Base-by-base conservation (phyloP, 768 basidiomycete genomes). In the Lyophyllum atratum region DNA sequence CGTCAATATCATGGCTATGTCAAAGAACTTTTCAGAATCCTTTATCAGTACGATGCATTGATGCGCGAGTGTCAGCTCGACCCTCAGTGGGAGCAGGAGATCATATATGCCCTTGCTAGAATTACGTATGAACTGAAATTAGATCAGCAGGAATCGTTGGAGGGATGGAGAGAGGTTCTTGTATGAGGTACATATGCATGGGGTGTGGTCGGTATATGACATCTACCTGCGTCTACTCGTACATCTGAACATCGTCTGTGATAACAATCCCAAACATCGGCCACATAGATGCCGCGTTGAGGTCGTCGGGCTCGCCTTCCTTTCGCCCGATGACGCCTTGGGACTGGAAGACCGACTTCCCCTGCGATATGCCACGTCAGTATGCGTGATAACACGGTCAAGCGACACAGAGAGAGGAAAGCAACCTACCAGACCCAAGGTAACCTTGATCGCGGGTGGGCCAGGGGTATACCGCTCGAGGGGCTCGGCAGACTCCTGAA, bases 381-480 rank as follows among this genome's bases (percentile, higher is more conserved):
- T n/a, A n/a, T n/a, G n/a, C n/a, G n/a, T n/a, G n/a, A n/a, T n/a
- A n/a, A n/a, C n/a, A n/a, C n/a, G n/a, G n/a, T n/a, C n/a, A n/a
- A n/a, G n/a, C n/a, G n/a, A 69, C 0, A 8, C 7, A 50, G 3
- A 22, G 28, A 28, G 24, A 39, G 58, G 21, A 54, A 43, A 22
- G 24, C 26, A 0, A 72, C 80, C 61, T 49, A 84, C 82, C 48
- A 86, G 59, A 4, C 86, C 86, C 22, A 88, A 76, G 0, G 86
- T 82, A 1, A 88, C 76, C 64, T 86, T 86, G 72, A 87, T 87
- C 17, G 75, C 82, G 0, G 83, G 82, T 11, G 68, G 61, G 6
- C 75, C 71, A 0, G 85, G 82, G 0, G 49, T 65, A 57, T 86
- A 85, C 10, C 63, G 66, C 49, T 80, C 79, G 22, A 85, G 67